Conservation (phyloP, 176 grass and related monocot genomes). For the Zea luxurians region DNA sequence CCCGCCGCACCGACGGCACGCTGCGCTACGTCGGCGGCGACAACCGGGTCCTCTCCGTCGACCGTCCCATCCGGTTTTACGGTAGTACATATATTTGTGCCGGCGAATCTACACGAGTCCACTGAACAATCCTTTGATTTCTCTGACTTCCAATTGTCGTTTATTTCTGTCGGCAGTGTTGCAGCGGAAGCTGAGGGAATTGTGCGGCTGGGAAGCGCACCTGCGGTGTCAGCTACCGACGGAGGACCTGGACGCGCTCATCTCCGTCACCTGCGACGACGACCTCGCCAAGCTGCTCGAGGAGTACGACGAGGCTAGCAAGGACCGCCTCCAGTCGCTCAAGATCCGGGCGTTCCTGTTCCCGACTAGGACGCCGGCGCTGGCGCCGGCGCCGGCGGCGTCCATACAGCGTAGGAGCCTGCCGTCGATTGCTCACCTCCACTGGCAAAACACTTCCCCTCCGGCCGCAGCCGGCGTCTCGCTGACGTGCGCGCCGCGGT, state of each 20-base stretch:
- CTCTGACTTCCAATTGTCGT: background rate
- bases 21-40: slow-evolving; percentile 83
- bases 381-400: background rate
- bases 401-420: background rate
- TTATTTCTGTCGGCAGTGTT: slow-evolving; percentile 41
- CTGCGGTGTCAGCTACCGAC: slow-evolving; percentile 81
- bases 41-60: slow-evolving; percentile 67
- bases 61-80: slow-evolving; percentile 49
- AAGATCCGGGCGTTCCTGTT: background rate
- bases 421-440: background rate
- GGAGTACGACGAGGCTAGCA: slow-evolving; percentile 58
- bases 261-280: slow-evolving; percentile 70
- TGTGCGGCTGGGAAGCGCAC: slow-evolving; percentile 57
- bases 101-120: background rate
- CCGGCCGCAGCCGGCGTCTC: background rate
- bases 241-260: slow-evolving; percentile 79
- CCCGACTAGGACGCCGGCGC: background rate
- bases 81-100: slow-evolving; percentile 25
- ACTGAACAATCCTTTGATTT: background rate
- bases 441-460: background rate
- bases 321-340: slow-evolving; percentile 35
- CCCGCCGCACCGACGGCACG: slow-evolving; percentile 65
- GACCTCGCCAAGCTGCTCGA: slow-evolving; percentile 61
- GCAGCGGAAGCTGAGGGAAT: slow-evolving; percentile 57
- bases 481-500: slow-evolving; percentile 17